These are phyloP conservation scores for Cyathus striatus DNA, from an alignment of 768 basidiomycete species.

Conservation along the genomic window DNA sequence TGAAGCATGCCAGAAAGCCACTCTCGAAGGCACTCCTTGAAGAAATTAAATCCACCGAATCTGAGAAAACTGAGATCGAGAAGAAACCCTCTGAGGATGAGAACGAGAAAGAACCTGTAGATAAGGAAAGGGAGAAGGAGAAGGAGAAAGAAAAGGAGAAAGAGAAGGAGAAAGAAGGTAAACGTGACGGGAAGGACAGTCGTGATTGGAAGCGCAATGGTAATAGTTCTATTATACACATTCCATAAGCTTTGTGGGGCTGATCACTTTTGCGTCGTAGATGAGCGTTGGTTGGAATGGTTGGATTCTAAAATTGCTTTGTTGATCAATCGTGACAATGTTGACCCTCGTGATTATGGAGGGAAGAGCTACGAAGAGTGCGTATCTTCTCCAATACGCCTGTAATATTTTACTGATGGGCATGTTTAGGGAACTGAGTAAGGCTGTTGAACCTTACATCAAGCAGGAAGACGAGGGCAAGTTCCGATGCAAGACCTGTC, in stretches of 20 bases:
- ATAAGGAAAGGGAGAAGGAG: slow-evolving; percentile 34
- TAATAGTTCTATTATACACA: slow-evolving; percentile 32
- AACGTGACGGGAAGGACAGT: slow-evolving; percentile 25
- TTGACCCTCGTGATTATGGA: slow-evolving; percentile 85
- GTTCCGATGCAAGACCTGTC: slow-evolving; percentile 93
- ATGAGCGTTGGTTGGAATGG: slow-evolving; percentile 87
- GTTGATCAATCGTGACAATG: slow-evolving; percentile 68
- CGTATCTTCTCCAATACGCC: slow-evolving; percentile 10
- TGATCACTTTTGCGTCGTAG: slow-evolving; percentile 28
- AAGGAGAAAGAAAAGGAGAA: slow-evolving; percentile 31
- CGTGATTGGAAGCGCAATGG: slow-evolving; percentile 60
- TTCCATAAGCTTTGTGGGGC: too few species aligned
- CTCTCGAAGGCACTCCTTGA: slow-evolving; percentile 56
- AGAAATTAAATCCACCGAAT: slow-evolving; percentile 55
- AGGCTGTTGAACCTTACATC: slow-evolving; percentile 72
- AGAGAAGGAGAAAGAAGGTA: slow-evolving; percentile 26
- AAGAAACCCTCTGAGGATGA: slow-evolving; percentile 41
- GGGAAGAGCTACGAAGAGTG: slow-evolving; percentile 91
- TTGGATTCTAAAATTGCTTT: slow-evolving; percentile 84
- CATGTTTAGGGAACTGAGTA: slow-evolving; percentile 67
- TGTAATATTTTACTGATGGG: slow-evolving; percentile 5
- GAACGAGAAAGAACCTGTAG: slow-evolving; percentile 25
- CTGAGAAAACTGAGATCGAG: slow-evolving; percentile 44
- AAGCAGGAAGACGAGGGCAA: slow-evolving; percentile 97
- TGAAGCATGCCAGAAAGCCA: slow-evolving; percentile 84